phyloP scores from a whole-genome alignment of 2,329 filamentous ascomycete genomes.

The Daldinia eschscholtzii region DNA sequence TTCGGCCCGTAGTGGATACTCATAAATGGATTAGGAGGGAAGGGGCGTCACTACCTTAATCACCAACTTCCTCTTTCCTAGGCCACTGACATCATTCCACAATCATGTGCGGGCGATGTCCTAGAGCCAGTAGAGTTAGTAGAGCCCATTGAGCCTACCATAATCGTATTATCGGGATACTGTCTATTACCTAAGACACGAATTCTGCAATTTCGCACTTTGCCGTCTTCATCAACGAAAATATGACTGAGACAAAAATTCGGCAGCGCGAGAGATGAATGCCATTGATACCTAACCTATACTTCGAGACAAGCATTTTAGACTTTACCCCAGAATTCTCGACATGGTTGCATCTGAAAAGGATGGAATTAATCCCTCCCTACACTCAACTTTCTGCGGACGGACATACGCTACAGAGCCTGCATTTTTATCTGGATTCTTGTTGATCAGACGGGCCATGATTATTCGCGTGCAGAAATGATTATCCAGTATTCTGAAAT shows the following conservation, averaged over 20 bases:
- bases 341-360: slow-evolving; percentile 38
- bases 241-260: slow-evolving; percentile 31
- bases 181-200: slow-evolving; percentile 5
- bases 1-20: slow-evolving; percentile 42
- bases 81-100: slow-evolving; percentile 41
- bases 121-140: slow-evolving; percentile 5
- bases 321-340: slow-evolving; percentile 39
- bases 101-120: slow-evolving; percentile 33
- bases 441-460: slow-evolving; percentile 27
- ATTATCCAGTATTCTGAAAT: slow-evolving; percentile 33
- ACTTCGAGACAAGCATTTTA: slow-evolving; percentile 16
- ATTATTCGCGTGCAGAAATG: slow-evolving; percentile 34
- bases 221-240: slow-evolving; percentile 12
- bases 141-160: neutral
- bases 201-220: neutral
- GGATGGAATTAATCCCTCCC: slow-evolving; percentile 24
- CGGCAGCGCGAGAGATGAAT: slow-evolving; percentile 28
- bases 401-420: neutral
- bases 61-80: slow-evolving; percentile 28
- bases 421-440: slow-evolving; percentile 22
- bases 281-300: slow-evolving; percentile 17
- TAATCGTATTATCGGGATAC: slow-evolving; percentile 7
- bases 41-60: slow-evolving; percentile 14
- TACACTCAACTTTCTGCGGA: neutral
- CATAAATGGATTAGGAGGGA: slow-evolving; percentile 33